These are phyloP conservation scores for Phaeosphaeria sp. DNA, from an alignment of 2,329 filamentous ascomycete genomes.

Conservation along the genomic window DNA sequence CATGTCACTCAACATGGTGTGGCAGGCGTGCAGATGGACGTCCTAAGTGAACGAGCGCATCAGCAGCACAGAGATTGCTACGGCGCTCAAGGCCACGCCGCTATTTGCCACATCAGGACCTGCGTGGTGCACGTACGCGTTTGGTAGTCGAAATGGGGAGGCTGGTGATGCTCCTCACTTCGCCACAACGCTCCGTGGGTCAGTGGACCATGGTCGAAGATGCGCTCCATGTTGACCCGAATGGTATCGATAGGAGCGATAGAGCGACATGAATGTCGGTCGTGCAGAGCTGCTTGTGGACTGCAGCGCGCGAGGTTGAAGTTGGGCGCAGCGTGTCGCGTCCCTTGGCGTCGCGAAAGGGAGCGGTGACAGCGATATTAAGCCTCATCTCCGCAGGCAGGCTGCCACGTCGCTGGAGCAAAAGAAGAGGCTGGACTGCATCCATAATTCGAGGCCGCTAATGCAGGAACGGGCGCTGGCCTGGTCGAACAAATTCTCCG, in stretches of 20 bases:
- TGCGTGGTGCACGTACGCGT: neutral
- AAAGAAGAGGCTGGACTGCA: slow-evolving; percentile 34
- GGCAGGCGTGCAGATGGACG: too few relatives aligned
- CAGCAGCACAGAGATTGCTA: neutral
- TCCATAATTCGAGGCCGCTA: slow-evolving; percentile 16
- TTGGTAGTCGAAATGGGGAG: neutral
- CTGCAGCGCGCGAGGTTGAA: neutral
- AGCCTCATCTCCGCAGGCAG: slow-evolving; percentile 15
- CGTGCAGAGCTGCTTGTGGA: neutral
- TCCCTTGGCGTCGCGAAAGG: slow-evolving; percentile 3
- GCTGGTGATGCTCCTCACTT: neutral
- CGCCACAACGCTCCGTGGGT: neutral
- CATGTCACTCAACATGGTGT: too few relatives aligned
- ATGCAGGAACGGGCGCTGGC: slow-evolving; percentile 29
- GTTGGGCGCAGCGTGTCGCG: neutral
- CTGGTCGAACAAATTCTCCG: slow-evolving; percentile 16
- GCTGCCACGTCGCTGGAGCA: slow-evolving; percentile 33
- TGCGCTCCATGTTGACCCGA: neutral
- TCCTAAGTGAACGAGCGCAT: neutral
- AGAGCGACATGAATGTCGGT: neutral
- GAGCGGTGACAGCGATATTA: slow-evolving; percentile 13
- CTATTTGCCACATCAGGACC: neutral
- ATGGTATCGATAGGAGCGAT: neutral
- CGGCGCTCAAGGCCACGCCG: neutral
- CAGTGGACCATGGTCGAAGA: neutral